Evolutionary conservation across 495 filamentous ascomycete species (phyloP), one percentile per base, ranked within the genome.

Genomic region (Penicillium samsonianum): DNA sequence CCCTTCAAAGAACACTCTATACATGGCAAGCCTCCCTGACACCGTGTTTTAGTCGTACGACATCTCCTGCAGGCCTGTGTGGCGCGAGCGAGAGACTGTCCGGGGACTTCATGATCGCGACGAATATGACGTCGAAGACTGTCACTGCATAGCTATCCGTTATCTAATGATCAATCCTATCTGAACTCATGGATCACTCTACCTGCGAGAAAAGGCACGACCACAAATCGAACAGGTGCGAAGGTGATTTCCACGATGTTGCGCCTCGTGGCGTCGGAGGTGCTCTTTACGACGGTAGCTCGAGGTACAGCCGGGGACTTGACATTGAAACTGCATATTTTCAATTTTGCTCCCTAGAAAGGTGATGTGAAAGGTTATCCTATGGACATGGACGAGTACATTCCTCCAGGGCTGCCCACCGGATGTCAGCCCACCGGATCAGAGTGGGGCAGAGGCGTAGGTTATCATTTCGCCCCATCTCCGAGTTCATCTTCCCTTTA

Each of bases 201-300:
- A 37, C 33, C 33, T 44, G 42, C 42, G 42, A 44, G 42, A 44
- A 44, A 20, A 44, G 3, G 19, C 42, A 14, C 42, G 42, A 14
- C 20, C 42, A 44, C 42, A 44, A 22, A 23, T 23, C 25, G 42
- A 14, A 44, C 42, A 44, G 16, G 17, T 44, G 19, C 42, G 17
- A 22, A 23, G 42, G 8, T 44, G 42, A 44, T 6, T 44, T 44
- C 17, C 42, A 44, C 17, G 17, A 44, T 44, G 42, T 44, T 44
- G 42, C 10, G 22, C 22, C 25, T 44, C 17, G 11, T 44, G 42
- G 20, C 42, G 42, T 44, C 42, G 42, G 42, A 44, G 42, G 25
- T 44, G 42, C 20, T 44, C 42, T 20, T 44, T 44, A 20, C 42
- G 42, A 44, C 42, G 42, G 20, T 44, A 44, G 19, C n/a, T 44